A percentile compares a stretch with the other conserved stretches of the same genome.
phyloP scores from a whole-genome alignment of 257 asterid species.

The Thymus quinquecostatus region DNA sequence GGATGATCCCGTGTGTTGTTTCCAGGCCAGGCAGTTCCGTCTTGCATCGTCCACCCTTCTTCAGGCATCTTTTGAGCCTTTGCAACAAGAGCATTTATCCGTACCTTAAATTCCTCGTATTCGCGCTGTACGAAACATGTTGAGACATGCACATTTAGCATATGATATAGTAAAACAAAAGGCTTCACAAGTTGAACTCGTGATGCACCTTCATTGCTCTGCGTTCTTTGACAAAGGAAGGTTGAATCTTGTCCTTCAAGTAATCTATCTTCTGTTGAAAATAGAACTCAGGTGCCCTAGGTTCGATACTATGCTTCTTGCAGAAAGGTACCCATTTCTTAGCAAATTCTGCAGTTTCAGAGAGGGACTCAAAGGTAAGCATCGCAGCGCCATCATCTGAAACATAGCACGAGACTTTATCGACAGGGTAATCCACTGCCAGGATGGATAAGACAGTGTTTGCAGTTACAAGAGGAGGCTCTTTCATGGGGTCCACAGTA shows the following conservation, averaged over 20 bases:
- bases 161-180: neutral
- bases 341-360: slow-evolving; percentile 78
- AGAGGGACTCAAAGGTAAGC: slow-evolving; percentile 71
- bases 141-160: slow-evolving; percentile 8
- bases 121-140: slow-evolving; percentile 57
- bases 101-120: slow-evolving; percentile 76
- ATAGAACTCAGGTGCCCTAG: slow-evolving; percentile 76
- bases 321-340: slow-evolving; percentile 79
- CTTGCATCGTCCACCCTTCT: slow-evolving; percentile 91
- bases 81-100: slow-evolving; percentile 71
- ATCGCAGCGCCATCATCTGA: slow-evolving; percentile 82
- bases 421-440: slow-evolving; percentile 72
- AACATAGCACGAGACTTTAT: slow-evolving; percentile 70
- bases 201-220: slow-evolving; percentile 69
- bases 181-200: slow-evolving; percentile 2
- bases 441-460: slow-evolving; percentile 74
- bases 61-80: slow-evolving; percentile 85
- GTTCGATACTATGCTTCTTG: slow-evolving; percentile 67
- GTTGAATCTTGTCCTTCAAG: slow-evolving; percentile 73
- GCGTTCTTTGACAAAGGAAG: slow-evolving; percentile 75
- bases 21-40: slow-evolving; percentile 86
- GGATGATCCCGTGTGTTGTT: slow-evolving; percentile 75
- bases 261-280: slow-evolving; percentile 72
- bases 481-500: slow-evolving; percentile 82
- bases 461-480: slow-evolving; percentile 74